A percentile compares a stretch with the other conserved stretches of the same genome.
Evolutionary conservation across 805 yeast species (phyloP).

Genomic region (Allodekkera sacchari): DNA sequence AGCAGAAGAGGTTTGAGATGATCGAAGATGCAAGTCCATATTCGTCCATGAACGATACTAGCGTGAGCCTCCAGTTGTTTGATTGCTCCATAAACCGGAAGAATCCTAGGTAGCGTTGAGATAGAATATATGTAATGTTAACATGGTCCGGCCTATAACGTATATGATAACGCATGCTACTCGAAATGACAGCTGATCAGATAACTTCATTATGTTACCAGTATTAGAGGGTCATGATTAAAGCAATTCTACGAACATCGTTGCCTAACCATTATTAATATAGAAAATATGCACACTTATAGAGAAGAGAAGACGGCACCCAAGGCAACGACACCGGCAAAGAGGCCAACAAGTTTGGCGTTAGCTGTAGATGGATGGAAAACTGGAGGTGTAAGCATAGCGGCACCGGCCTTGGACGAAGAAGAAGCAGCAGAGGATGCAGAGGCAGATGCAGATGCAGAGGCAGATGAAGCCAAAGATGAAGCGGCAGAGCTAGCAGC

Average conservation of each 20-base stretch:
- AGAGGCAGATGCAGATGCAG: slow-evolving; percentile 8
- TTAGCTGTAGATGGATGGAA: slow-evolving; percentile 21
- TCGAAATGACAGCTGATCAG: too few species aligned
- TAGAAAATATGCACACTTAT: slow-evolving; percentile 8
- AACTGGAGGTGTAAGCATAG: slow-evolving; percentile 14
- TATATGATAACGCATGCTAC: too few species aligned
- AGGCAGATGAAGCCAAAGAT: slow-evolving; percentile 9
- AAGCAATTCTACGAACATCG: neutral
- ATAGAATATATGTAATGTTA: neutral
- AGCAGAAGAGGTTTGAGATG: slow-evolving; percentile 49
- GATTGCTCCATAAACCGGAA: slow-evolving; percentile 41
- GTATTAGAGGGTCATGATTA: neutral
- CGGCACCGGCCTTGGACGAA: slow-evolving; percentile 17
- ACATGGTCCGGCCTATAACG: too few species aligned
- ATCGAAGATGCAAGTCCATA: slow-evolving; percentile 48
- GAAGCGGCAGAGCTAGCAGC: slow-evolving; percentile 9
- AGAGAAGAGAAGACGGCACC: slow-evolving; percentile 22
- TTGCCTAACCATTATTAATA: neutral
- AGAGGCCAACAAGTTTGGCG: slow-evolving; percentile 20
- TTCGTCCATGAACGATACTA: slow-evolving; percentile 41
- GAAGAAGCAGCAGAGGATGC: slow-evolving; percentile 11
- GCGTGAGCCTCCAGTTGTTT: slow-evolving; percentile 45
- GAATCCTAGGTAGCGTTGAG: slow-evolving; percentile 28
- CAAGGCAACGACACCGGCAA: slow-evolving; percentile 21
- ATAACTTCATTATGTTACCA: too few species aligned